These are phyloP conservation scores for Phytophthora boehmeriae DNA, from an alignment of 352 stramenopile species.

Conservation along the genomic window DNA sequence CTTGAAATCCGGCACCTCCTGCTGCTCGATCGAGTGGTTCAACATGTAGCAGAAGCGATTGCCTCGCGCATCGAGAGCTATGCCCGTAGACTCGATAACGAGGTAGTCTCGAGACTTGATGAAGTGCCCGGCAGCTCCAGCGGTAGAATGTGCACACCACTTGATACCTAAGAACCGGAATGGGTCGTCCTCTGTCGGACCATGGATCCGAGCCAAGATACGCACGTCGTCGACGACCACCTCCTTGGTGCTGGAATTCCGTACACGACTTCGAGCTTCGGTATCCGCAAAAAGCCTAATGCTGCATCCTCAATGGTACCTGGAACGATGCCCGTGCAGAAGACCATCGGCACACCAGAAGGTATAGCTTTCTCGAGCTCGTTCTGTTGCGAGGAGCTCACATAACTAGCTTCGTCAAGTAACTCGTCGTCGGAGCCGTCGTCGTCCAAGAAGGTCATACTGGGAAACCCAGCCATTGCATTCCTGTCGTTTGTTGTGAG, in stretches of 20 bases:
- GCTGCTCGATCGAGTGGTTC: slow-evolving; percentile 39
- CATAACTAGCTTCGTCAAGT: slow-evolving; percentile 9
- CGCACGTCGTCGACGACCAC: slow-evolving; percentile 28
- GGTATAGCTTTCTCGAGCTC: slow-evolving; percentile 30
- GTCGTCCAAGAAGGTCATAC: slow-evolving; percentile 20
- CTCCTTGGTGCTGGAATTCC: slow-evolving; percentile 19
- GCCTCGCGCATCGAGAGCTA: slow-evolving; percentile 21
- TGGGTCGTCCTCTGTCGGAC: slow-evolving; percentile 38
- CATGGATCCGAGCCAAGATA: slow-evolving; percentile 41
- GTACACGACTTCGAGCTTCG: slow-evolving; percentile 26
- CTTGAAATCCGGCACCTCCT: slow-evolving; percentile 21
- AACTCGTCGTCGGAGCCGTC: slow-evolving; percentile 17
- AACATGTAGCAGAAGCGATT: slow-evolving; percentile 33
- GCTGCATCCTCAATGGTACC: slow-evolving; percentile 45
- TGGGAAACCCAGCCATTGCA: slow-evolving; percentile 12
- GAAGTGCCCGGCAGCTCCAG: slow-evolving; percentile 28
- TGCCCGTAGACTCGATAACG: slow-evolving; percentile 37
- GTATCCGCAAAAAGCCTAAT: slow-evolving; percentile 39
- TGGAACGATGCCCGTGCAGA: slow-evolving; percentile 31
- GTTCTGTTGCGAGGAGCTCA: slow-evolving; percentile 20
- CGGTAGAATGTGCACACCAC: slow-evolving; percentile 44
- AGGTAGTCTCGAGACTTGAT: slow-evolving; percentile 48
- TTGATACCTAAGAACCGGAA: slow-evolving; percentile 58
- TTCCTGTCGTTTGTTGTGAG: slow-evolving; percentile 17
- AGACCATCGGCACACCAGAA: slow-evolving; percentile 21